Evolutionary conservation across 768 basidiomycete species (phyloP), one percentile per base, ranked within the genome.

Genomic region (Nevesoporus exiguus): DNA sequence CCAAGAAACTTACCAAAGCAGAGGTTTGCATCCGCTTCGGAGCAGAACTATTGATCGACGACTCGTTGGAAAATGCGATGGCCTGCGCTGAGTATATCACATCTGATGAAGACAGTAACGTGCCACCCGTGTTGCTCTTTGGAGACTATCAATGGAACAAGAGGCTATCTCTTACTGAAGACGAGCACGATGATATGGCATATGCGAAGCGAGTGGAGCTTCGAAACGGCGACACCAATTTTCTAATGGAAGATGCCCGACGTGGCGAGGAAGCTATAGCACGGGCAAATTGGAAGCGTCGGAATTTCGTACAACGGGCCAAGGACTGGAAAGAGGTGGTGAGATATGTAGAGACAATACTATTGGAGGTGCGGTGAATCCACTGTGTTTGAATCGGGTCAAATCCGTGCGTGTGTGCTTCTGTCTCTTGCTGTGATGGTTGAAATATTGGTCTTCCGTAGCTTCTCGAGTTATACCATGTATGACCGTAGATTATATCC

Each of bases 71-170:
- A 68, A 91, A 92, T 67, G 86, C 85, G 34, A 58, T 87, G 25
- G 77, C 81, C 52, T 84, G 84, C 57, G 77, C 75, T 0, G 75
- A 65, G 30, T 40, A 72, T 51, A 36, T 53, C 21, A 43, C 64
- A 22, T 48, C 48, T n/a, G 55, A 39, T 5, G 63, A 36, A 17
- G 51, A 48, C 8, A 36, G 44, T 47, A 43, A 46, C 24, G 73
- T 76, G n/a, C 80, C 79, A 14, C 80, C 77, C 3, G 84, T 87
- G 29, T 68, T 92, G 37, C 75, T 93, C 7, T 91, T 92, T 59
- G 90, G 90, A 21, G 70, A 82, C 51, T 90, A 90, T 63, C 76
- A 81, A 59, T 92, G 90, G 90, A 90, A 86, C 63, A 73, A 80
- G 65, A 78, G 85, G 41, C 53, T 80, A 14, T 84, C 83, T 5